Base-by-base conservation (phyloP, 805 yeast genomes). In the Ogataea wickerhamii region DNA sequence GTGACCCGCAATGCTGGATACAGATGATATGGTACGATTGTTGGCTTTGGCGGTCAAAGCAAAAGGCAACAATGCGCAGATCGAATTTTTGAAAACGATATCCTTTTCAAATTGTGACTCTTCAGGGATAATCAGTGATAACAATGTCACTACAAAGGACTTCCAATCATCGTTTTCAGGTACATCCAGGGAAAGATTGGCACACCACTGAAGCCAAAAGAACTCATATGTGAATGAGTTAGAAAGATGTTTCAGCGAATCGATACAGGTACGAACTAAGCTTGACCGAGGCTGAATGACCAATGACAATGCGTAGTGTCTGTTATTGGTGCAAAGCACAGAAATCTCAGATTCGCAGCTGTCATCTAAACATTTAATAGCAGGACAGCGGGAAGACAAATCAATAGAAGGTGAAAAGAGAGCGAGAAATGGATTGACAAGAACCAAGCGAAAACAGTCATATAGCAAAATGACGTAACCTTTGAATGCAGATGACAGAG, bases 161-260 rank as follows among this genome's bases (percentile, higher is more conserved):
- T 67, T 67, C 87, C 88, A 81, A 22, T 82, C 87, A 45, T 69
- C 65, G 27, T 53, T 58, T 17, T 55, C 45, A 3, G 62, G 64
- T 16, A 65, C 68, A 3, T 34, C 28, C 8, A 74, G 41, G 35
- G 71, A 61, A 16, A 69, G 54, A 1, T 83, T 76, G 1, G 78
- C 56, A 32, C 82, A 66, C 87, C 88, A 83, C 3, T 73, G 64
- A 34, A 78, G 58, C 76, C 82, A 71, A n/a, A 82, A 61, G 24
- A 69, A 70, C 49, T 78, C 80, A 48, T 68, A 70, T 3, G 77
- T 67, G 39, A 71, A 71, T 2, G 82, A 64, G n/a, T 82, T 83
- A 4, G 79, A 69, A 14, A 82, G 53, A 43, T 72, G 71, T 38
- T 67, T 69, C 45, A 82, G 66, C 2, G 76, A 64, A 12, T 63